Percentiles rank a stretch among this genome's conserved stretches.
These are phyloP conservation scores for Kluyveromyces sp. DNA, from an alignment of 1,139 yeast genomes.

Conservation along the genomic window DNA sequence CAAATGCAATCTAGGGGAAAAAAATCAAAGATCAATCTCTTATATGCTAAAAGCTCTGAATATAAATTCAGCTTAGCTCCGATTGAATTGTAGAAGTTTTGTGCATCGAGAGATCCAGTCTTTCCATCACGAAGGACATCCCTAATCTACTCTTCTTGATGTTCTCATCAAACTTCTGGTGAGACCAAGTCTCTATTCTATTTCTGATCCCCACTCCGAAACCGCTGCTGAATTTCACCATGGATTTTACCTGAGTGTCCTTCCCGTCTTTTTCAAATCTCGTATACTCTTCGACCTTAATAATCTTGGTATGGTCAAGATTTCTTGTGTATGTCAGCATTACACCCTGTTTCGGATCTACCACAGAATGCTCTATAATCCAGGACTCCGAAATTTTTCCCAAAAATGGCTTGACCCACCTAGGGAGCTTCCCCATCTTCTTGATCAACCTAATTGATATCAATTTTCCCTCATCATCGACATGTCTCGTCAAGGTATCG, in stretches of 20 bases:
- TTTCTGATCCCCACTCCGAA: slow-evolving; percentile 51
- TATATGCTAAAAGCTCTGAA: background rate
- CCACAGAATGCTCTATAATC: slow-evolving; percentile 75
- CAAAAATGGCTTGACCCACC: slow-evolving; percentile 70
- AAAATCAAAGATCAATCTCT: background rate
- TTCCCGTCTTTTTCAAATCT: slow-evolving; percentile 36
- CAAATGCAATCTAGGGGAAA: background rate
- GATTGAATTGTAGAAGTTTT: background rate
- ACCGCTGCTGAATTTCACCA: slow-evolving; percentile 69
- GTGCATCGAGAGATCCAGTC: slow-evolving; percentile 25
- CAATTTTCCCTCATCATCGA: slow-evolving; percentile 55
- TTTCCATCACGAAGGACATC: slow-evolving; percentile 70
- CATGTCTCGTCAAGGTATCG: slow-evolving; percentile 46
- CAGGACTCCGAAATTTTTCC: slow-evolving; percentile 70
- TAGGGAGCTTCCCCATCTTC: slow-evolving; percentile 77
- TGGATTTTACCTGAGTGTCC: slow-evolving; percentile 30
- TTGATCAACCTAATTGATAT: slow-evolving; percentile 68
- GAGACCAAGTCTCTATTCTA: slow-evolving; percentile 80
- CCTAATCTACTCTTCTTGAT: slow-evolving; percentile 64
- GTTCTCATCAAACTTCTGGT: slow-evolving; percentile 60
- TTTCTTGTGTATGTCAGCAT: slow-evolving; percentile 75
- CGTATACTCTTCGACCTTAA: slow-evolving; percentile 74
- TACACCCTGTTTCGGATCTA: slow-evolving; percentile 52
- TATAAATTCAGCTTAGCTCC: background rate
- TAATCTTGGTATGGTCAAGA: slow-evolving; percentile 74